Evolutionary conservation across 2,329 filamentous ascomycete genomes (phyloP), one percentile per base, ranked within the genome.

Genomic region (Penicillium sp.): DNA sequence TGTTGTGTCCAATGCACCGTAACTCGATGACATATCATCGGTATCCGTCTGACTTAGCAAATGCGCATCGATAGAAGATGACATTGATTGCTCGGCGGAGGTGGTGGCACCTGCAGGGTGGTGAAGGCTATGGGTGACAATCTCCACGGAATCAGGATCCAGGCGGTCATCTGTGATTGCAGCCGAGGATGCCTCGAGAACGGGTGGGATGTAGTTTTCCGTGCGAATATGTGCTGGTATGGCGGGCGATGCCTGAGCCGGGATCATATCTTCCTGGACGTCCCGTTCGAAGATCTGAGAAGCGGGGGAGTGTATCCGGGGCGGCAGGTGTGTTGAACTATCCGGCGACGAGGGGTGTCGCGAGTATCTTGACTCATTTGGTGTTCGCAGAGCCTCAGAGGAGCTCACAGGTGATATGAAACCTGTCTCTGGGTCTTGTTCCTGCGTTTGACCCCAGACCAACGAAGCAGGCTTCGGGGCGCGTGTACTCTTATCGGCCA

Each of bases 181-280:
- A 65, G 92, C 85, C 40, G 92, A 95, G 2, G 91, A 93, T 48
- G 93, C 93, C 71, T 96, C 91, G 45, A 97, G 81, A 11, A 95
- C 92, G 0, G 93, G 84, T 7, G 93, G 93, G 62, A 97, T 97
- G 70, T 92, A 85, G 75, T 97, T 92, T 72, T 97, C 93, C 7
- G 91, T 96, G 65, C 92, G 86, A 65, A 97, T 96, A 69, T 97
- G 93, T 7, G 89, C 87, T 3, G 93, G 93, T 57, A 97, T 94
- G n/a, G 90, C 89, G 1, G 90, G 87, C 3, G 90, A 93, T 57
- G 83, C 86, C 56, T 91, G 88, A 39, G 83, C 77, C n/a, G 85
- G 75, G 3, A 83, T 67, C 29, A 83, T 79, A 66, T 84, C 84
- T 67, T 97, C 92, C 73, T 97, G 93, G 22, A 97, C 93, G 71